Evolutionary conservation across 1,284 basidiomycete genomes (phyloP), one percentile per base, ranked within the genome.

Genomic region (Neonothopanus nambi): DNA sequence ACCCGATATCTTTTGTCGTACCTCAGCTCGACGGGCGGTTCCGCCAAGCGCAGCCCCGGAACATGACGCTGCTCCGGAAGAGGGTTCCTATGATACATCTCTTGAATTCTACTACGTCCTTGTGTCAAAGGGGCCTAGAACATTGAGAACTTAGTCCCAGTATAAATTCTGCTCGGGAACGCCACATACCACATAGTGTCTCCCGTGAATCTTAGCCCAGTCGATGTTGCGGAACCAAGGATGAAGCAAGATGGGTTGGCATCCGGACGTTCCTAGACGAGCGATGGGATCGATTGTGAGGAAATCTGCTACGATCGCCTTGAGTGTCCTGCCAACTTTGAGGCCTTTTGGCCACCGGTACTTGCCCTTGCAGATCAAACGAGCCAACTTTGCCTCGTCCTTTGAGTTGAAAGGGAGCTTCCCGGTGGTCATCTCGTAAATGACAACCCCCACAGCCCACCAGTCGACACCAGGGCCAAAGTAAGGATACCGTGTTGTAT

Each of bases 381-480:
- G 40, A 42, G 59, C 61, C 9, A 65, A 62, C 15, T 61, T 49
- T 23, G 48, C 55, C 24, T 68, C 62, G 2, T 57, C 60, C 52
- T 49, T 61, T 7, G 64, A 67, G 38, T 65, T 64, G 59, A 72
- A 77, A 4, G 73, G 69, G 73, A 75, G 51, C 74, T 73, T 36
- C 80, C 78, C 39, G 13, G 85, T 85, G 1, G 85, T 70, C 80
- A 93, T 85, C 58, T 93, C 89, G 61, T 82, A 93, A 55, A 93
- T 71, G 54, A 87, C 82, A 23, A 89, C 76, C 1, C 88, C 91
- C 37, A 79, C 80, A 37, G 83, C 78, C 85, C 88, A 93, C 75
- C 91, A 90, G 65, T 93, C 91, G 35, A 89, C 76, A 39, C 83
- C 80, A 2, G 74, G 70, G 2, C 82, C 82, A 7, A 75, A 38